Conservation (phyloP, 768 basidiomycete species). For the Tylopilus plumbeoviolaceoides region DNA sequence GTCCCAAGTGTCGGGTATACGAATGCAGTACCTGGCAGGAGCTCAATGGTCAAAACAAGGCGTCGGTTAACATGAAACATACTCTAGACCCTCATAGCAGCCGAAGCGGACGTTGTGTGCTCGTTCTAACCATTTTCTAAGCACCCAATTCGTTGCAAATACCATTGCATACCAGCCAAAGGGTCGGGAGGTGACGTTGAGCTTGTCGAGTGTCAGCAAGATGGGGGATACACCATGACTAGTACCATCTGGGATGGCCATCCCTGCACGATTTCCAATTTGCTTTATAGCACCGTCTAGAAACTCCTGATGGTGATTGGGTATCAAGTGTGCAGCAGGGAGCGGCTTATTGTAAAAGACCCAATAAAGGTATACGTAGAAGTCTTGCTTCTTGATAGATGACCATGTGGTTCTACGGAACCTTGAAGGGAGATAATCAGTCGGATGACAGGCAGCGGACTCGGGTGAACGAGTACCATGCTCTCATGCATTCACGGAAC, state of each 20-base stretch:
- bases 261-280: conserved; percentile 71
- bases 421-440: conserved; percentile 34
- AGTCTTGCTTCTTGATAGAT: conserved; percentile 55
- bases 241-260: conserved; percentile 56
- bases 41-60: background rate
- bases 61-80: conserved; percentile 22
- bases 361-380: conserved; percentile 81
- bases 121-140: conserved; percentile 43
- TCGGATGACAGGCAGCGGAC: background rate
- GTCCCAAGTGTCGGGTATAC: conserved; percentile 66
- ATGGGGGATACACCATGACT: conserved; percentile 51
- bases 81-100: conserved; percentile 68
- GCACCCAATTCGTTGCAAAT: conserved; percentile 42
- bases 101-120: conserved; percentile 42
- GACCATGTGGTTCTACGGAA: conserved; percentile 77
- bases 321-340: conserved; percentile 45
- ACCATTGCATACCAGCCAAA: conserved; percentile 57
- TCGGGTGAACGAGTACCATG: conserved; percentile 34
- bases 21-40: conserved; percentile 61
- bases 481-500: conserved; percentile 64
- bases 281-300: conserved; percentile 59
- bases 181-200: conserved; percentile 67
- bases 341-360: conserved; percentile 68
- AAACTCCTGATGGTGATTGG: conserved; percentile 41
- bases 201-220: conserved; percentile 73